Conservation (phyloP, 148 eudicot genomes). For the Tetragonia tetragonoides region DNA sequence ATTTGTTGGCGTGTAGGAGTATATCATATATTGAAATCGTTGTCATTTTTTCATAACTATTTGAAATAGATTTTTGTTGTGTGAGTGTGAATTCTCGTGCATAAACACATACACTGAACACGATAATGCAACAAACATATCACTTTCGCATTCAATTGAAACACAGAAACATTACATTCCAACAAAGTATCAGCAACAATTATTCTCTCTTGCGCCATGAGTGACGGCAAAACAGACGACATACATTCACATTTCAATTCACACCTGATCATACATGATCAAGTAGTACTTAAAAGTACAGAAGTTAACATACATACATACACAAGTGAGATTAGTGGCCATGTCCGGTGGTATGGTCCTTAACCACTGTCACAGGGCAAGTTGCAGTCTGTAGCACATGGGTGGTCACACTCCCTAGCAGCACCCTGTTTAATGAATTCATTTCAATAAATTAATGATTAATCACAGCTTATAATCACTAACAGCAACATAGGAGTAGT, state of each 20-base stretch:
- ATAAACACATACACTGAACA: no score
- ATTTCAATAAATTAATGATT: neutral
- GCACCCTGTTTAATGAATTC: conserved; percentile 26
- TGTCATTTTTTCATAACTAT: no score
- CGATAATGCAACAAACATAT: neutral
- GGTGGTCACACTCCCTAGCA: conserved; percentile 49
- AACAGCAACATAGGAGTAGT: no score
- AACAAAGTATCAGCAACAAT: neutral
- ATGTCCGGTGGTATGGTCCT: conserved; percentile 21
- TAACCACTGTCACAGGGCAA: conserved; percentile 46
- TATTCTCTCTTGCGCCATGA: neutral
- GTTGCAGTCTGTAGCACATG: conserved; percentile 40
- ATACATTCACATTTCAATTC: neutral
- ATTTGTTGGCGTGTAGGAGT: no score
- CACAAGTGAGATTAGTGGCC: neutral
- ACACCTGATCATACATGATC: neutral
- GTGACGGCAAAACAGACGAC: neutral
- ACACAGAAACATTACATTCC: neutral
- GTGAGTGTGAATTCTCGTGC: no score
- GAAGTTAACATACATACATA: no score
- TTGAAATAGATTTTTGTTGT: no score
- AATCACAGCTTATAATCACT: neutral
- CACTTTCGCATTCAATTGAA: neutral
- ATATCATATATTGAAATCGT: no score
- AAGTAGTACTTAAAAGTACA: no score